phyloP scores from a whole-genome alignment of 345 rosid genomes.

The Eucalyptus microcorys region DNA sequence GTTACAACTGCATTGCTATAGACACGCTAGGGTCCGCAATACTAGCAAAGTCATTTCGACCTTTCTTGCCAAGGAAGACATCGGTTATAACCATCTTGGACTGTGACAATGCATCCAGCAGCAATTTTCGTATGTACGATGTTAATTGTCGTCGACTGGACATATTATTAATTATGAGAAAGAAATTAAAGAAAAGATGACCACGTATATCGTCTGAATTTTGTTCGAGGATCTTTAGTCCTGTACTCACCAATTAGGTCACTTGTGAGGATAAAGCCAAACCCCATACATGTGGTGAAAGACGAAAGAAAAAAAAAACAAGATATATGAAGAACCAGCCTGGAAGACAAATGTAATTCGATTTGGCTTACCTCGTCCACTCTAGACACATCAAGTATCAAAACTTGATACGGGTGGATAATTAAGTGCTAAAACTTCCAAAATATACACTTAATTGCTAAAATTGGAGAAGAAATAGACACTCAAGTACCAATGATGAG shows the following conservation, averaged over 20 bases:
- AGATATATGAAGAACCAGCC: background rate
- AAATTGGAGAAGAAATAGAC: too few species aligned
- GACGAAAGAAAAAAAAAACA: background rate
- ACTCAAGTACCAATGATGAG: too few species aligned
- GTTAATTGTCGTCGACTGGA: background rate
- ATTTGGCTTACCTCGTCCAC: too few species aligned
- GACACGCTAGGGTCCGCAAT: background rate
- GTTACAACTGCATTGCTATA: background rate
- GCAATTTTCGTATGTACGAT: background rate
- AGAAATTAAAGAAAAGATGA: too few species aligned
- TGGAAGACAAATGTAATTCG: background rate
- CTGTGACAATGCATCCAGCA: slow-evolving; percentile 4
- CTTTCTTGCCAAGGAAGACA: background rate
- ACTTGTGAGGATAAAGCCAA: background rate
- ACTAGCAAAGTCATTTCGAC: background rate
- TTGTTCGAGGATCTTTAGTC: background rate
- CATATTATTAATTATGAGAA: background rate
- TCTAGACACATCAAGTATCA: too few species aligned
- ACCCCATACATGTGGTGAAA: background rate
- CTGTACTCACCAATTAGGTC: background rate
- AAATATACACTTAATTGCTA: too few species aligned
- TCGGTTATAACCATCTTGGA: slow-evolving; percentile 8
- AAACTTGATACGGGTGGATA: too few species aligned
- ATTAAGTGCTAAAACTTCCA: too few species aligned
- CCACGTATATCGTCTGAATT: background rate